phyloP scores from a whole-genome alignment of 768 basidiomycete genomes.

The Rhodotorula paludigena region DNA sequence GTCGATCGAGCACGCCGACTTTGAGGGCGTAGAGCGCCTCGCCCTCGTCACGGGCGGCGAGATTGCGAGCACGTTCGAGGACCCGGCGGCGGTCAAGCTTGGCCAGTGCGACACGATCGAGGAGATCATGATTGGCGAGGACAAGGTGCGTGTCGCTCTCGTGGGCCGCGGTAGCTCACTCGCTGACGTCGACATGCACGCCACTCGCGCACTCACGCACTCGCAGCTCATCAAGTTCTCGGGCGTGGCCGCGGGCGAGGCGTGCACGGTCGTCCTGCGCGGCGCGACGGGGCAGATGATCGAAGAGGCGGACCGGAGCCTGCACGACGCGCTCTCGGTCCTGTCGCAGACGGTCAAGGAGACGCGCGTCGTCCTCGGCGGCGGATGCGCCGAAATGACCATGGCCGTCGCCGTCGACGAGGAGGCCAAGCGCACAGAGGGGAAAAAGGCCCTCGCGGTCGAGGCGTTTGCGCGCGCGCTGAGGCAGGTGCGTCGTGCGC shows the following conservation, averaged over 20 bases:
- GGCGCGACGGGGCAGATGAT: slow-evolving; percentile 99
- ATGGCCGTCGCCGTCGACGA: slow-evolving; percentile 95
- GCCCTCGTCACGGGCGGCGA: slow-evolving; percentile 97
- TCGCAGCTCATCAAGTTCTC: slow-evolving; percentile 95
- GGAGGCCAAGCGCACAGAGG: slow-evolving; percentile 71
- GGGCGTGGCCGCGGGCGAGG: slow-evolving; percentile 93
- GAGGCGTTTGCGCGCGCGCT: slow-evolving; percentile 86
- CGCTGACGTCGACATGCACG: not conserved
- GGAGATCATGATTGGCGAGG: slow-evolving; percentile 99
- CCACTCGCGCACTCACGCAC: not conserved
- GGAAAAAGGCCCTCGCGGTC: slow-evolving; percentile 92
- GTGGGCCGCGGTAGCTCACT: not conserved
- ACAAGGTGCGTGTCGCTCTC: slow-evolving; percentile 62
- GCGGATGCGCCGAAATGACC: slow-evolving; percentile 96
- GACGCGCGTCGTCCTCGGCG: slow-evolving; percentile 86
- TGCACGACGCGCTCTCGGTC: slow-evolving; percentile 95
- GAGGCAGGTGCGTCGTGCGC: slow-evolving; percentile 53
- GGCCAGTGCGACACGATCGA: slow-evolving; percentile 92
- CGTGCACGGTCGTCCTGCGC: slow-evolving; percentile 94
- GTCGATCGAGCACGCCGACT: slow-evolving; percentile 97
- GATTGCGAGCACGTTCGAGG: slow-evolving; percentile 90
- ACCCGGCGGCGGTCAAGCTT: slow-evolving; percentile 84
- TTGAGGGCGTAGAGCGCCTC: slow-evolving; percentile 93
- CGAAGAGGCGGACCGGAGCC: slow-evolving; percentile 93
- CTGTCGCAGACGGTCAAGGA: slow-evolving; percentile 97